These are phyloP conservation scores for Aspergillaceae sp. DNA, from an alignment of 2,329 filamentous ascomycete species.

Conservation along the genomic window DNA sequence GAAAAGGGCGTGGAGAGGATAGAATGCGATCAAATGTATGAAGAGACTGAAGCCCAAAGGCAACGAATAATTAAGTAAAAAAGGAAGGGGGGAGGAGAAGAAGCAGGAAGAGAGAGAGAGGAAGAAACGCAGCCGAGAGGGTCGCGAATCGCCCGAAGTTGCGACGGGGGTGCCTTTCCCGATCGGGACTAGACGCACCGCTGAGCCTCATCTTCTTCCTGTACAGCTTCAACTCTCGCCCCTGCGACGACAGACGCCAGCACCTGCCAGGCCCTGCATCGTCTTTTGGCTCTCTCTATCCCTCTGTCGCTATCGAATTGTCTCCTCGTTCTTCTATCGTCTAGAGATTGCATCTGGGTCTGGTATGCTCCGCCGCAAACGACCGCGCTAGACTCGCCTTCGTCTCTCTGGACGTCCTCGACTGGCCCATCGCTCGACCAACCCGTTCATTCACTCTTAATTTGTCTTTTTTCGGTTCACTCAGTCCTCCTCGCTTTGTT, in stretches of 20 bases:
- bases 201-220: constrained; percentile 11
- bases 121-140: constrained; percentile 11
- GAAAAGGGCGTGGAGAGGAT: background rate
- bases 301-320: background rate
- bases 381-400: constrained; percentile 3
- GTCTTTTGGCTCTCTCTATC: background rate
- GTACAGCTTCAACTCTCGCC: background rate
- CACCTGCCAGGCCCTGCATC: background rate
- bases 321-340: background rate
- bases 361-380: constrained; percentile 12
- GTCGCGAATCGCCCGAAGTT: constrained; percentile 21
- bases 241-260: too few relatives aligned
- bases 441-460: constrained; percentile 7
- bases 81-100: constrained; percentile 2
- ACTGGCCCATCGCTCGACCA: constrained; percentile 5
- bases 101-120: constrained; percentile 5
- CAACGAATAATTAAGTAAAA: constrained; percentile 1
- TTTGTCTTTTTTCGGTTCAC: background rate
- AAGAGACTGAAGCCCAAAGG: constrained; percentile 7
- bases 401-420: constrained; percentile 5
- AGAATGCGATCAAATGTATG: constrained; percentile 13
- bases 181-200: constrained; percentile 11
- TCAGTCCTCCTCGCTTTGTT: constrained; percentile 9
- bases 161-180: constrained; percentile 12
- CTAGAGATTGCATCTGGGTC: background rate